These are phyloP conservation scores for Salix exigua DNA, from an alignment of 345 rosid genomes.

Conservation along the genomic window DNA sequence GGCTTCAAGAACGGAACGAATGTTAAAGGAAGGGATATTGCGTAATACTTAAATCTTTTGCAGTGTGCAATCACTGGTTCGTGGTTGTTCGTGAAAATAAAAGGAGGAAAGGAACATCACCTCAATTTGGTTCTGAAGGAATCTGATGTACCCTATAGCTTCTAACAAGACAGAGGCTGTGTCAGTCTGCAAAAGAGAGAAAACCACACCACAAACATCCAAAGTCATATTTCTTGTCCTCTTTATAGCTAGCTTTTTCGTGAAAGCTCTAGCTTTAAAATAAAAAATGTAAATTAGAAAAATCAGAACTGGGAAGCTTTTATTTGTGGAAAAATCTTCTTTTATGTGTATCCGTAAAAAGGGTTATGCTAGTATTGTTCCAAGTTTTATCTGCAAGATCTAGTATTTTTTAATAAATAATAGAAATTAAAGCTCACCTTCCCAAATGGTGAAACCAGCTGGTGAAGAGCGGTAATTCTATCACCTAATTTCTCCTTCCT, in stretches of 20 bases:
- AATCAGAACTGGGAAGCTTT: neutral
- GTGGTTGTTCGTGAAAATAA: conserved; percentile 30
- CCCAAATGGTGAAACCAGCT: conserved; percentile 34
- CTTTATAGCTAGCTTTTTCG: conserved; percentile 6
- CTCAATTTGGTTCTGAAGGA: conserved; percentile 33
- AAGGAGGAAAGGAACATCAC: conserved; percentile 19
- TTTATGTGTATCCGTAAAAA: neutral
- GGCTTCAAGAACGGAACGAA: conserved; percentile 15
- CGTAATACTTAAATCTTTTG: neutral
- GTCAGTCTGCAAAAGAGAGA: conserved; percentile 26
- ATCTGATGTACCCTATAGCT: conserved; percentile 31
- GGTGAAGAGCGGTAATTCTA: conserved; percentile 34
- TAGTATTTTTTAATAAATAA: neutral
- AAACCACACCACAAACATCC: conserved; percentile 25
- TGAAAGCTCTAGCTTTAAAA: neutral
- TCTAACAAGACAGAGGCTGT: conserved; percentile 30
- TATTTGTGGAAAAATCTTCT: neutral
- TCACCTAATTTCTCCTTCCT: conserved; percentile 37
- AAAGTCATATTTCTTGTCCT: conserved; percentile 23
- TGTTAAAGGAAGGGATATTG: conserved; percentile 13
- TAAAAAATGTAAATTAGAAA: neutral
- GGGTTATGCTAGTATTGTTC: neutral
- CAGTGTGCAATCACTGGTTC: conserved; percentile 17
- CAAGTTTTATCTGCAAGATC: neutral
- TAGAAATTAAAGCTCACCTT: conserved; percentile 13